These are phyloP conservation scores for Chaetomiaceae sp. DNA, from an alignment of 2,329 filamentous ascomycete species.

Conservation along the genomic window DNA sequence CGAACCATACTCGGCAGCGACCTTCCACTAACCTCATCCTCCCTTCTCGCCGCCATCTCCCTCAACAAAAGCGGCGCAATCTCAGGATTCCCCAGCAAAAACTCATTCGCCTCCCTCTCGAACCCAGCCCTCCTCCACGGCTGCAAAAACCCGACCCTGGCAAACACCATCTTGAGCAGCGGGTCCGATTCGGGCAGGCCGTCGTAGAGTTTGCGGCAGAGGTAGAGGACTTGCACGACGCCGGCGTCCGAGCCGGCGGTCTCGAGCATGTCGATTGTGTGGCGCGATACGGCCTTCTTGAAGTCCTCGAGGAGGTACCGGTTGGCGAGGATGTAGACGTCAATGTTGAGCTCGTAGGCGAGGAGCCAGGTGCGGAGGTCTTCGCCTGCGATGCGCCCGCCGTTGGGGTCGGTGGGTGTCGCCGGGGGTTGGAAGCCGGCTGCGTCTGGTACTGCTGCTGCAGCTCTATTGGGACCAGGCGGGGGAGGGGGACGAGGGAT, in stretches of 20 bases:
- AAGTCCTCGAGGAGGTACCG: conserved; percentile 45
- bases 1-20: conserved; percentile 44
- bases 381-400: conserved; percentile 38
- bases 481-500: not conserved
- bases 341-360: conserved; percentile 43
- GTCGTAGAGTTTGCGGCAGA: conserved; percentile 41
- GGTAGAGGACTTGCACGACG: conserved; percentile 39
- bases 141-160: conserved; percentile 46
- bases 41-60: conserved; percentile 43
- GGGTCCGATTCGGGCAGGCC: conserved; percentile 41
- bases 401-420: conserved; percentile 15
- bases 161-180: conserved; percentile 46
- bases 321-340: conserved; percentile 47
- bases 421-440: too few relatives aligned
- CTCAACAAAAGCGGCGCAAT: conserved; percentile 43
- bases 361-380: conserved; percentile 46
- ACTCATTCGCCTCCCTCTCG: conserved; percentile 39
- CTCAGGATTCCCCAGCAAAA: conserved; percentile 42
- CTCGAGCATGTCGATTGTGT: conserved; percentile 44
- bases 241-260: conserved; percentile 40
- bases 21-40: conserved; percentile 35
- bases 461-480: not conserved
- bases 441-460: not conserved
- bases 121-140: conserved; percentile 42
- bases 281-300: conserved; percentile 39